A percentile compares a stretch with the other conserved stretches of the same genome.
Conservation (phyloP, 2,329 filamentous ascomycete species). For the Ceratocystis albifundus region DNA sequence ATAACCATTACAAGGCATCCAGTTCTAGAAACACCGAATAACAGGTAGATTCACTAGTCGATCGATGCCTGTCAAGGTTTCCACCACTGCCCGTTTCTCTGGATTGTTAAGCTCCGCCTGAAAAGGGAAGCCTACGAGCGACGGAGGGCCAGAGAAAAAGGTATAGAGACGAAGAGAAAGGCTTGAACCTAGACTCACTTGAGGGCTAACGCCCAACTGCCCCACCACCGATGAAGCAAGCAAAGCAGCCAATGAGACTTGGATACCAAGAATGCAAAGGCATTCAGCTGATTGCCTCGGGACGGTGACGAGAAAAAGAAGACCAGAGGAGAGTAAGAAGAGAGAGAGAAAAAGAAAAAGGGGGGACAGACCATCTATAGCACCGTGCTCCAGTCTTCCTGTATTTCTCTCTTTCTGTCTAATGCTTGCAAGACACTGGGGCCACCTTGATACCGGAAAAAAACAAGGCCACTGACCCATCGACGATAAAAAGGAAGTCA, state of each 20-base stretch:
- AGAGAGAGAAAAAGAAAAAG: too few relatives aligned
- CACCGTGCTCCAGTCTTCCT: neutral
- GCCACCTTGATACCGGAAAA: slow-evolving; percentile 1
- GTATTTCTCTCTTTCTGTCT: neutral
- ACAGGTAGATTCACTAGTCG: too few relatives aligned
- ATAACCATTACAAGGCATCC: too few relatives aligned
- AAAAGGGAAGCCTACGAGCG: neutral
- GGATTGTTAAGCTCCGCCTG: neutral
- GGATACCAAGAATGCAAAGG: neutral
- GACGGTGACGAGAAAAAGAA: neutral
- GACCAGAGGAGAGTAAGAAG: neutral
- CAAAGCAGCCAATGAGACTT: slow-evolving; percentile 1
- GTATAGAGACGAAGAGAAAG: neutral
- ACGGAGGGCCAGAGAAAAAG: neutral
- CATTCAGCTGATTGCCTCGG: neutral
- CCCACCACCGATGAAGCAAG: neutral
- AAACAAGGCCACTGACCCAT: neutral
- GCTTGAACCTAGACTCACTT: neutral
- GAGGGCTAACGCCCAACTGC: neutral
- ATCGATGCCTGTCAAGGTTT: too few relatives aligned
- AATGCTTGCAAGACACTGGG: neutral
- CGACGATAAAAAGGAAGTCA: neutral
- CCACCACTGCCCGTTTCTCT: too few relatives aligned
- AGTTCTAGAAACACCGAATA: too few relatives aligned
- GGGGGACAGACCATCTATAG: neutral